Base-by-base conservation (phyloP, 352 stramenopile species). In the Phytophthora quininea region DNA sequence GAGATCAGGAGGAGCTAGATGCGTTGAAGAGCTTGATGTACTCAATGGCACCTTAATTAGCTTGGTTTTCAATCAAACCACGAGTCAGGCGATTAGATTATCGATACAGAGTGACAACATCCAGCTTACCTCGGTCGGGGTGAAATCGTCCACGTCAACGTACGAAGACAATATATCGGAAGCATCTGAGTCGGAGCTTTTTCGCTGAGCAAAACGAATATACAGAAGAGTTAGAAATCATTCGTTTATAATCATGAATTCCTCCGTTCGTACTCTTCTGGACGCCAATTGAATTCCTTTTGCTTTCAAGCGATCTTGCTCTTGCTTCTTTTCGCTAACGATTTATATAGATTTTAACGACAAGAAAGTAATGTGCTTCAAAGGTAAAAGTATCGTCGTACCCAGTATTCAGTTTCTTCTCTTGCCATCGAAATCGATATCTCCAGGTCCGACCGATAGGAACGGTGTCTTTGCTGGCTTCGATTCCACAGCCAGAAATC, bases 391-490 rank as follows among this genome's bases (percentile, higher is more conserved):
- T 0, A 24, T 11, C 10, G 6, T 40, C 35, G 10, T 68, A 71
- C 54, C 57, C 53, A 29, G 48, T 55, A 6, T 42, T 72, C 5
- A 69, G 47, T 45, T 78, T 79, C 52, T 78, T 76, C 43, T 89
- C 79, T 60, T 91, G 80, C 83, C 83, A 91, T 12, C 63, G 62
- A 47, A 88, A 91, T 19, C 65, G 71, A 50, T 82, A 69, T 54
- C 55, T 76, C 79, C 79, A 89, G 35, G 62, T 79, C 24, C 58
- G 58, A 7, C 79, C 79, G 6, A 86, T 47, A 6, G 69, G 24
- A 4, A 68, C 63, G 4, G 43, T 45, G 10, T 69, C 58, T 12
- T 30, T 43, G 24, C 38, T 58, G 15, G 42, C 32, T 52, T 58
- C 60, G 2, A 8, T 58, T 37, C 47, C 52, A 50, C 68, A 66